Percentiles rank a stretch among this genome's conserved stretches.
phyloP scores from a whole-genome alignment of 345 rosid genomes.

The Acer saccharum region DNA sequence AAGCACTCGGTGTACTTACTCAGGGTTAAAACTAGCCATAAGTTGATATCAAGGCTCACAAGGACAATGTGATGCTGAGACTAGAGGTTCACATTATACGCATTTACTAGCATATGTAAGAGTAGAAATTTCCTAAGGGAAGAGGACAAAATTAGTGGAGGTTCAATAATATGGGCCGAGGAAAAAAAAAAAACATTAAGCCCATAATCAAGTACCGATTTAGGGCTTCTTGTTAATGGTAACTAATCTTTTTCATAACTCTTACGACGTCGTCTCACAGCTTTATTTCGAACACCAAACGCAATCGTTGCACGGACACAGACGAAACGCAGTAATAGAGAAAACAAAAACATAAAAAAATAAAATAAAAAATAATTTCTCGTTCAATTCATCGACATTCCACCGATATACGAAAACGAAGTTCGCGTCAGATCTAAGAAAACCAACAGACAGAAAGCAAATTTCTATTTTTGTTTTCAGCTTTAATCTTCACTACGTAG shows the following conservation, averaged over 20 bases:
- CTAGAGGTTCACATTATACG: no score
- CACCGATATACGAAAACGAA: constrained; percentile 20
- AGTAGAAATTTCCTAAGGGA: no score
- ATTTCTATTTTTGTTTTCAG: neutral
- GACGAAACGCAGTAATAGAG: neutral
- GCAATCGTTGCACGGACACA: neutral
- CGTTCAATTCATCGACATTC: constrained; percentile 9
- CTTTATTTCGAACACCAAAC: neutral
- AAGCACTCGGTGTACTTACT: no score
- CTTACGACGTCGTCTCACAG: neutral
- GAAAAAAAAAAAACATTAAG: no score
- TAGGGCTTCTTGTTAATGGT: neutral
- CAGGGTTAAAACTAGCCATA: no score
- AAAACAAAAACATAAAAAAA: neutral
- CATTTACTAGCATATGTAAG: no score
- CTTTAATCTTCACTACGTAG: neutral
- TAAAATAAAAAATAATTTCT: neutral
- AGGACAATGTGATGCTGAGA: no score
- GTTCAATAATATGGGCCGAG: no score
- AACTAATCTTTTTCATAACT: no score
- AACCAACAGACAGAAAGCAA: neutral
- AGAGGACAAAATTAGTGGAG: no score
- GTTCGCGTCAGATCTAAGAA: constrained; percentile 39
- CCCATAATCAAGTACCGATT: no score
- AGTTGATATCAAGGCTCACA: no score